Evolutionary conservation across 805 yeast species (phyloP), one percentile per base, ranked within the genome.

Genomic region (Candida piceae): DNA sequence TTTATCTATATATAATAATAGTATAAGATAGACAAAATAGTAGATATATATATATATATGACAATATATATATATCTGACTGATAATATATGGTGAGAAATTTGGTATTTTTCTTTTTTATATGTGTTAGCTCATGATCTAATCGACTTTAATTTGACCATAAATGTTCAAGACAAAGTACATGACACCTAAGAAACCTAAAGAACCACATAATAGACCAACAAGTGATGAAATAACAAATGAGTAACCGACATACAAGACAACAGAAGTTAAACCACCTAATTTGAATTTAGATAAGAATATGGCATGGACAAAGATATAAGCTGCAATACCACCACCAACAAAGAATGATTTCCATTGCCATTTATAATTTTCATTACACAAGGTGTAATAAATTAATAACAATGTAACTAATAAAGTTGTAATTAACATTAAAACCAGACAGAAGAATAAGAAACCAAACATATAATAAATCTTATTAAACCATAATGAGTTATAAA

Each of bases 381-480:
- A 86, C 47, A 93, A 71, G 4, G 87, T 74, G 67, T 85, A 83
- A 62, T 93, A 93, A 19, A 83, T 76, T 60, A 87, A 73, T 53
- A 90, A 68, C 16, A 88, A 67, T 0, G 96, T 81, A 21, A 88
- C 87, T 41, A 89, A 69, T 11, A 83, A 70, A 11, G 95, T 82
- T 5, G 96, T 88, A 50, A 83, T 52, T 10, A 85, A 67, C 86
- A 87, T 83, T 55, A 89, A 69, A n/a, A 81, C 45, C 57, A 85
- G 80, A 52, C 96, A 88, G 66, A 89, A 79, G 62, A 89, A 85
- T 49, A 90, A 67, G 72, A 90, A 93, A 10, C 97, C 98, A 70
- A 93, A 93, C 97, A 93, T 90, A 72, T 89, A 93, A 70, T 77
- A 93, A 46, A 89, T 80, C 60, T 85, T 76, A 71, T 85, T 88